These are phyloP conservation scores for Gossypium turneri DNA, from an alignment of 345 rosid species.

Conservation along the genomic window DNA sequence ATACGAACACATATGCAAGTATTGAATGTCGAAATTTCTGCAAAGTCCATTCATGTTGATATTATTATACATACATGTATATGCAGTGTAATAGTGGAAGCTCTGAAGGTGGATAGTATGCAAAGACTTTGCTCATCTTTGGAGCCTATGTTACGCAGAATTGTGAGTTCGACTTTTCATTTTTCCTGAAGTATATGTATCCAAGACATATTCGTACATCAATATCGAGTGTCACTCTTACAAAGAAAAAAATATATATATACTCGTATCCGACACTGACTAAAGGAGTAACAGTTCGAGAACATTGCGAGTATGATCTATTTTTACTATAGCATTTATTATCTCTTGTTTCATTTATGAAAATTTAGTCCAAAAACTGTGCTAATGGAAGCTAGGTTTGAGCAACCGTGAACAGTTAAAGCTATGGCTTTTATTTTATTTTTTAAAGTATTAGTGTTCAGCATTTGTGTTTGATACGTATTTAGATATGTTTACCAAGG, in stretches of 20 bases:
- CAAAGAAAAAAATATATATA: too few species aligned
- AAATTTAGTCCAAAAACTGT: neutral
- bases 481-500: neutral
- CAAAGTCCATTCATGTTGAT: constrained; percentile 21
- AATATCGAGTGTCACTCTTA: too few species aligned
- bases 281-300: too few species aligned
- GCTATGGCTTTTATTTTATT: neutral
- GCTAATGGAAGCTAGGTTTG: neutral
- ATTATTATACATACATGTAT: neutral
- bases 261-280: too few species aligned
- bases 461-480: neutral
- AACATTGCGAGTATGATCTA: neutral
- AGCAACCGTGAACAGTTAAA: neutral
- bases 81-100: constrained; percentile 89
- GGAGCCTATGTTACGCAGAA: constrained; percentile 92
- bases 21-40: neutral
- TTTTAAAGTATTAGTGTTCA: neutral
- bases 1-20: neutral
- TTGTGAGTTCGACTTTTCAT: constrained; percentile 42
- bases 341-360: neutral
- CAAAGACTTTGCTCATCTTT: constrained; percentile 87
- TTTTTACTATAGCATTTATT: neutral
- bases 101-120: constrained; percentile 88
- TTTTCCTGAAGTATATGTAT: too few species aligned
- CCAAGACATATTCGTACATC: too few species aligned